These are phyloP conservation scores for Physocladia obscura DNA, from an alignment of 192 early-diverging fungal species.

Conservation along the genomic window DNA sequence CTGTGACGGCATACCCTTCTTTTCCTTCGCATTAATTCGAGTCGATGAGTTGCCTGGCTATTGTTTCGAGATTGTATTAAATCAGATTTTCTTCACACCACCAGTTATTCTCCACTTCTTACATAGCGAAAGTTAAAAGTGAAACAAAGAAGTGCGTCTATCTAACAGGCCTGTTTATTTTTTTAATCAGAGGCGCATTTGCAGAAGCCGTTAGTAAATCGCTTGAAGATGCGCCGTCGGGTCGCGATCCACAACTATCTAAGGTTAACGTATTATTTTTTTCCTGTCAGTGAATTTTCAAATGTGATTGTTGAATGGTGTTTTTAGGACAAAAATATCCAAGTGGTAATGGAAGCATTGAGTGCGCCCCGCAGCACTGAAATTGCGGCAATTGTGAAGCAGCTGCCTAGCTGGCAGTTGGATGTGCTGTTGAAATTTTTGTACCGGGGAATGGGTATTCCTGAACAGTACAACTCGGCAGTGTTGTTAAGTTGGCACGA, in stretches of 20 bases:
- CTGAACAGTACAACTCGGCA: slow-evolving; percentile 79
- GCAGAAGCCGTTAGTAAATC: slow-evolving; percentile 34
- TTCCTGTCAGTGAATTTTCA: slow-evolving; percentile 1
- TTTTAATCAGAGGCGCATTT: slow-evolving; percentile 26
- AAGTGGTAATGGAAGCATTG: slow-evolving; percentile 80
- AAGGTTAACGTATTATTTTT: slow-evolving; percentile 24
- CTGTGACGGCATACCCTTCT: too few relatives aligned
- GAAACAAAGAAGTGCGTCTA: background rate
- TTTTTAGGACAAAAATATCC: slow-evolving; percentile 73
- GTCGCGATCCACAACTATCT: slow-evolving; percentile 26
- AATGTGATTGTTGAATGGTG: too few relatives aligned
- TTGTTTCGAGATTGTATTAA: background rate
- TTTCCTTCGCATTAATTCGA: too few relatives aligned
- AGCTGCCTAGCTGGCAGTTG: slow-evolving; percentile 59
- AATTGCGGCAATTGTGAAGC: slow-evolving; percentile 60
- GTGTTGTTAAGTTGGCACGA: slow-evolving; percentile 92
- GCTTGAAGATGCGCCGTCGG: slow-evolving; percentile 42
- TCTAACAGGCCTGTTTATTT: background rate
- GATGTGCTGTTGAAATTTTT: slow-evolving; percentile 91
- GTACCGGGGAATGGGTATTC: slow-evolving; percentile 84
- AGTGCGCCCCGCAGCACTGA: slow-evolving; percentile 71
- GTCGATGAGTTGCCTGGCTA: background rate
- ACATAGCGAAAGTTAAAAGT: background rate
- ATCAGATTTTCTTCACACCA: too few relatives aligned
- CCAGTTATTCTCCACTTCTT: too few relatives aligned